phyloP scores from a whole-genome alignment of 495 filamentous ascomycete species.

The Hyaloscypha finlandica region DNA sequence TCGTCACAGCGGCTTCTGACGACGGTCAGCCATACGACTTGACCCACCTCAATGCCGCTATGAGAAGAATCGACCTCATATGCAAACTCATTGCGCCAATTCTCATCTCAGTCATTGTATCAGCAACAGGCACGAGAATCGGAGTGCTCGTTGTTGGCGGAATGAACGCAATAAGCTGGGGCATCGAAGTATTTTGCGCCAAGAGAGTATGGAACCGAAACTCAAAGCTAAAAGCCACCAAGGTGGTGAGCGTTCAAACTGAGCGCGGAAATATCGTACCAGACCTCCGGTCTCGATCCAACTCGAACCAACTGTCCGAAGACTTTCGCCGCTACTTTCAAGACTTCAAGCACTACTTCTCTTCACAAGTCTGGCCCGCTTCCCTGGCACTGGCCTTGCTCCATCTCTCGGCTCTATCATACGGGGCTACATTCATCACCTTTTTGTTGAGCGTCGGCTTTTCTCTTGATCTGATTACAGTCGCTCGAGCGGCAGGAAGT shows the following conservation, averaged over 20 bases:
- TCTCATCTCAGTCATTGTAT: constrained; percentile 53
- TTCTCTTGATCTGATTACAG: constrained; percentile 51
- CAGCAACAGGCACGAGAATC: constrained; percentile 39
- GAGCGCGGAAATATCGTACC: background rate
- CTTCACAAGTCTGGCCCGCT: constrained; percentile 48
- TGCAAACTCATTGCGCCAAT: constrained; percentile 71
- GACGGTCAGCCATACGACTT: constrained; percentile 39
- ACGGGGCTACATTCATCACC: constrained; percentile 60
- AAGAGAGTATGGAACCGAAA: constrained; percentile 42
- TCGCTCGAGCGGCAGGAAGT: constrained; percentile 53
- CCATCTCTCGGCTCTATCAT: constrained; percentile 61
- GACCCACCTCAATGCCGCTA: constrained; percentile 58
- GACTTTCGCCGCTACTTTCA: constrained; percentile 20
- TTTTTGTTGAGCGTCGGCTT: constrained; percentile 59
- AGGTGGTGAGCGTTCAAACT: background rate
- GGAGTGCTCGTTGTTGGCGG: constrained; percentile 50
- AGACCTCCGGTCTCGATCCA: constrained; percentile 8
- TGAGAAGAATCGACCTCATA: constrained; percentile 71
- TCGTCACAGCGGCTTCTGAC: constrained; percentile 43
- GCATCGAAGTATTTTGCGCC: constrained; percentile 41
- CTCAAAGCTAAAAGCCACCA: constrained; percentile 16
- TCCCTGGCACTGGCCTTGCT: constrained; percentile 57
- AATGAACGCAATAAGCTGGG: constrained; percentile 39
- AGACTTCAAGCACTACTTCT: constrained; percentile 45
- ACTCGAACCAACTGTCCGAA: background rate